Percentiles rank a stretch among this genome's conserved stretches.
These are phyloP conservation scores for Backusella luteola DNA, from an alignment of 192 early-diverging fungal genomes.

Conservation along the genomic window DNA sequence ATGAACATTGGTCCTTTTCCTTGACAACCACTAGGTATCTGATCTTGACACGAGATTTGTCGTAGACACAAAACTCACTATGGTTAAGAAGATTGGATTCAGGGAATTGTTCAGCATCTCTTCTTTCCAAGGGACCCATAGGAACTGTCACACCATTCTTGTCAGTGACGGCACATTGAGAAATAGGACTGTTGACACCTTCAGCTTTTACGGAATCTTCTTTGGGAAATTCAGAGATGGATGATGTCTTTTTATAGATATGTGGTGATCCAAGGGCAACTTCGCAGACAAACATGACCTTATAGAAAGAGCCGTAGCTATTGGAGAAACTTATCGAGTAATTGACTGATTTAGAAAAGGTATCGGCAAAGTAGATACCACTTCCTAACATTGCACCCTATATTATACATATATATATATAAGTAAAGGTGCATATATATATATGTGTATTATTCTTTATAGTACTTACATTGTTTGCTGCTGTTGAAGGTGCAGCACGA, in stretches of 20 bases:
- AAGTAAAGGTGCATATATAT: background rate
- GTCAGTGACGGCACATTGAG: constrained; percentile 30
- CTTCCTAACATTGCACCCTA: constrained; percentile 78
- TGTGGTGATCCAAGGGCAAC: constrained; percentile 68
- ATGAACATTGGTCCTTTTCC: constrained; percentile 16
- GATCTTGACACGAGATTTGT: constrained; percentile 68
- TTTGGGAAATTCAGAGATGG: constrained; percentile 33
- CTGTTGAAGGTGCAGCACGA: constrained; percentile 18
- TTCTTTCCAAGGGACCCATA: background rate
- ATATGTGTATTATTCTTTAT: background rate
- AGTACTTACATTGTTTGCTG: constrained; percentile 25
- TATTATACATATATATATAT: background rate
- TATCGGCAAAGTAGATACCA: constrained; percentile 84
- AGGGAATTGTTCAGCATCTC: constrained; percentile 14
- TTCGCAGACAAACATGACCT: constrained; percentile 74
- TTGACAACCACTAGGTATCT: constrained; percentile 52
- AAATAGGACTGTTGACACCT: constrained; percentile 59
- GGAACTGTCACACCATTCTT: constrained; percentile 24
- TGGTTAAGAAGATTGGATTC: constrained; percentile 44
- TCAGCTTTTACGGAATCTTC: constrained; percentile 66
- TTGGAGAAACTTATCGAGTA: constrained; percentile 54
- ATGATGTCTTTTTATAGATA: constrained; percentile 42
- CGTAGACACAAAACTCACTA: constrained; percentile 82
- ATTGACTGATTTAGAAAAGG: constrained; percentile 70
- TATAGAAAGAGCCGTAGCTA: constrained; percentile 39